Base-by-base conservation (phyloP, 2,329 filamentous ascomycete genomes). In the Phialophora tarda region DNA sequence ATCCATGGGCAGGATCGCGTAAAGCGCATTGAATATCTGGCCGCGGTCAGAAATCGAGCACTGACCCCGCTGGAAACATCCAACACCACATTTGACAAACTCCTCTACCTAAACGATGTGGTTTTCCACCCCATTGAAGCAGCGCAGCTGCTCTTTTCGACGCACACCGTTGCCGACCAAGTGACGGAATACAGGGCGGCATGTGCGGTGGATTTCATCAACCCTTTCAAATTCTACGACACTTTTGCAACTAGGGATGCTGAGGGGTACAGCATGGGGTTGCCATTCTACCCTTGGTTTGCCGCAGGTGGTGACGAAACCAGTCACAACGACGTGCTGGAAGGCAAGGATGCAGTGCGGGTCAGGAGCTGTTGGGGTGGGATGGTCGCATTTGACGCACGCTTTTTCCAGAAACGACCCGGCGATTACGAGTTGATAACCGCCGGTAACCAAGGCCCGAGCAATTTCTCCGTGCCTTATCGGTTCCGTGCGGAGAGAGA, bases 341-440 rank as follows among this genome's bases (percentile, higher is more conserved):
- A 79, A 0, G 85, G 86, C 63, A 80, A 75, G 54, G 81, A 83
- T 69, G 79, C 89, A 0, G 89, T 93, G 1, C 84, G 87, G 8
- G 90, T 92, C 1, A 85, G 84, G 72, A 88, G 88, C 69, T 93
- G 91, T 77, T 93, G 90, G 91, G 89, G 89, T 60, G 91, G 91
- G 24, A 92, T 92, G 85, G 88, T 82, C 26, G 80, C 81, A 17
- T 83, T 82, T 68, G 80, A 83, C 68, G 81, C 80, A 10, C 75
- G 72, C 41, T 82, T 78, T 58, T 82, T 83, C 71, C 81, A 82
- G 69, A 66, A 68, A 34, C 59, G 59, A 47, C 62, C 62, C 8
- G 56, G 61, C 30, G 28, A 56, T 34, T 47, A 50, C 6, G 60
- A 62, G 8, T 23, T 62, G n/a, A 44, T 66, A 17, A 71, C 68